Base-by-base conservation (phyloP, 495 filamentous ascomycete species). In the Chaetomium fimeti region DNA sequence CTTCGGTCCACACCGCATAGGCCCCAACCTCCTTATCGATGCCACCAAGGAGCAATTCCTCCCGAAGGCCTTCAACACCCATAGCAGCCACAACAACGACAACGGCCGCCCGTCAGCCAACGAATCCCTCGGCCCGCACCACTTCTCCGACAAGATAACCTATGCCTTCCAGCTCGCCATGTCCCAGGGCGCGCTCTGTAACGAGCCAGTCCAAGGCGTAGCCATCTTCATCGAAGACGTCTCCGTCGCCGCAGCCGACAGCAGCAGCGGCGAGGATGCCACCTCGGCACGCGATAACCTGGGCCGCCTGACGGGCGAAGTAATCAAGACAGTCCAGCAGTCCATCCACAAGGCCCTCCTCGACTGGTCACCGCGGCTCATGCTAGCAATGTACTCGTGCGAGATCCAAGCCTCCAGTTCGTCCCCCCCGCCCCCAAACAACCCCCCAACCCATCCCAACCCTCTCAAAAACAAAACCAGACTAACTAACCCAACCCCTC, bases 311-410 rank as follows among this genome's bases (percentile, higher is more conserved):
- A 97, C 91, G 0, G 92, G 94, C 51, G 94, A 97, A 75, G 84
- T 93, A 18, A 95, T 98, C 75, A 89, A 90, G 71, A 87, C 90
- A 1, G 88, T 92, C 5, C 91, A 91, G 56, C 86, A 91, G 42
- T 86, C 90, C n/a, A 93, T 98, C 66, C 83, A 85, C 20, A 85
- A 89, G 69, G 93, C 88, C 18, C 97, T 98, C 80, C 78, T 96
- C 4, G 95, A 97, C 81, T 98, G 93, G 93, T 92, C 88, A 61
- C 93, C 95, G 0, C 85, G 94, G 2, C 82, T 98, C 32, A 83
- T 98, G 81, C 87, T 97, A 56, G 93, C 94, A n/a, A 97, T 97
- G 91, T 98, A 98, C 79, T 91, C 88, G 60, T 93, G 91, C 74
- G 93, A 97, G 71, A 97, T 98, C 69, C 95, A 98, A 82, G 91